These are phyloP conservation scores for Populus pruinosa DNA, from an alignment of 345 rosid genomes.

Conservation along the genomic window DNA sequence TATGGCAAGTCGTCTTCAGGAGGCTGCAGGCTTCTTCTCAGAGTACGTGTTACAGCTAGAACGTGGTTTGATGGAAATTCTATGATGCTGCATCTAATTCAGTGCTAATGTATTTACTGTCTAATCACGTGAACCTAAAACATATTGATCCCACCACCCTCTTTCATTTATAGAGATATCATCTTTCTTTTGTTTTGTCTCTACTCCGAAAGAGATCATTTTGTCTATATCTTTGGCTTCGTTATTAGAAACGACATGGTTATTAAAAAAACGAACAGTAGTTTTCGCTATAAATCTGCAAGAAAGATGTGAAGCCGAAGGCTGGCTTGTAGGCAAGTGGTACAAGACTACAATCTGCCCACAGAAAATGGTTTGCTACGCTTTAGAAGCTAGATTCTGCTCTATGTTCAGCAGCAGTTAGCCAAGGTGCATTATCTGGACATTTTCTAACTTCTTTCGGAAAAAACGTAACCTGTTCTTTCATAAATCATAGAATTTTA, in stretches of 20 bases:
- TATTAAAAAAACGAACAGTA: background rate
- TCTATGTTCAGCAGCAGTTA: background rate
- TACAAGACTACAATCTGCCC: background rate
- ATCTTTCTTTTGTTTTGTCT: background rate
- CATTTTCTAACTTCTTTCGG: background rate
- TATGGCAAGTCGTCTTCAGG: no score
- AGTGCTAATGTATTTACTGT: background rate
- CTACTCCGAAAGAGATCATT: background rate
- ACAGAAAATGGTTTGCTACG: background rate
- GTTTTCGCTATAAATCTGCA: background rate
- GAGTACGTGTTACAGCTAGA: no score
- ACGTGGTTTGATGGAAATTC: no score
- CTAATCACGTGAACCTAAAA: background rate
- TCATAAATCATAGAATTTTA: background rate
- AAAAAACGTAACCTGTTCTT: background rate
- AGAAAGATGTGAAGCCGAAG: background rate
- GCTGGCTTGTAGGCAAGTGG: background rate
- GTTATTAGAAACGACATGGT: background rate
- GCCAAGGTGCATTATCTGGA: background rate
- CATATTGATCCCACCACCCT: background rate
- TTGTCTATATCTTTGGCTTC: background rate
- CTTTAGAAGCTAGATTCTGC: background rate
- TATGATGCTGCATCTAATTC: no score
- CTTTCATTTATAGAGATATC: background rate
- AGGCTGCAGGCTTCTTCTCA: no score